Conservation (phyloP, 306 rosid genomes). For the Prunus mume region DNA sequence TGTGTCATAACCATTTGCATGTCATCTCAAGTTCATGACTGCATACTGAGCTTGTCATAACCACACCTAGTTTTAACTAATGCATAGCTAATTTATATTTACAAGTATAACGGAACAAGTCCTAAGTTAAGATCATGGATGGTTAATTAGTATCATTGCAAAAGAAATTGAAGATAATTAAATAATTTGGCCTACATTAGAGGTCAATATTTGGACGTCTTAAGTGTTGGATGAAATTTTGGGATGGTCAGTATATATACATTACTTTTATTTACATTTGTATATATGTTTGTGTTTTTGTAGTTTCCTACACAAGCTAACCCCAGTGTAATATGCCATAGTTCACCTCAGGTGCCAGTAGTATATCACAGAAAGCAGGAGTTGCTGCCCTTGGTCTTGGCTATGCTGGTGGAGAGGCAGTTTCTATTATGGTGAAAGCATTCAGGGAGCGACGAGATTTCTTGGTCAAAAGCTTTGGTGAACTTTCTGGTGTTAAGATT, state of each 20-base stretch:
- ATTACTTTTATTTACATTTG: neutral
- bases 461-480: slow-evolving; percentile 75
- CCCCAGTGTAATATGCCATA: slow-evolving; percentile 34
- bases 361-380: slow-evolving; percentile 91
- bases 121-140: neutral
- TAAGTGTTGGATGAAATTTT: slow-evolving; percentile 13
- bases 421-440: slow-evolving; percentile 81
- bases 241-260: neutral
- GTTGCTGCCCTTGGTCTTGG: slow-evolving; percentile 96
- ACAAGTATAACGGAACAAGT: neutral
- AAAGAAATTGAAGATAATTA: neutral
- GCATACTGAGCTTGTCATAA: too few species aligned
- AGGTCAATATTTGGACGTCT: slow-evolving; percentile 6
- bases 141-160: neutral
- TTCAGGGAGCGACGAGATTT: slow-evolving; percentile 87
- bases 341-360: slow-evolving; percentile 93
- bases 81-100: neutral
- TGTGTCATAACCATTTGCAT: too few species aligned
- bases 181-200: neutral
- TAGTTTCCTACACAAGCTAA: slow-evolving; percentile 13
- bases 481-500: slow-evolving; percentile 73
- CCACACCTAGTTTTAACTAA: neutral
- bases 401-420: slow-evolving; percentile 91
- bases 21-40: too few species aligned
- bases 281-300: neutral